phyloP scores from a whole-genome alignment of 345 rosid genomes.

The Euphorbia pulcherrima region DNA sequence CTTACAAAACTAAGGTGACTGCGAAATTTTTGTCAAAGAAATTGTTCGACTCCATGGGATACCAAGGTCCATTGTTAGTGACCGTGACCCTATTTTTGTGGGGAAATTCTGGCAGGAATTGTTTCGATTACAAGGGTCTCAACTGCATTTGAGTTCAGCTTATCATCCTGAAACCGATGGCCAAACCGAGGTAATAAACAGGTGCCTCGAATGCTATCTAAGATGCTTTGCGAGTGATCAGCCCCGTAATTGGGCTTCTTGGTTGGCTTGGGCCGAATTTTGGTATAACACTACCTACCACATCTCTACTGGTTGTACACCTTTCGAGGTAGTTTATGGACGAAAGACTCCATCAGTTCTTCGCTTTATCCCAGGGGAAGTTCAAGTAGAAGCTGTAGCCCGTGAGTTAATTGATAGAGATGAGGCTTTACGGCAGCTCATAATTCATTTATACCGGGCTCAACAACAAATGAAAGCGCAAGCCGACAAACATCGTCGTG shows the following conservation, averaged over 20 bases:
- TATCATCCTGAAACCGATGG: background rate
- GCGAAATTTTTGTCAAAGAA: background rate
- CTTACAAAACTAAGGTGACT: background rate
- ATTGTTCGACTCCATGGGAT: background rate
- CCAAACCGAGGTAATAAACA: background rate
- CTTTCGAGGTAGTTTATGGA: background rate
- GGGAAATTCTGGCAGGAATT: background rate
- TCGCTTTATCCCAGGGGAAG: background rate
- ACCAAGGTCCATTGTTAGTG: background rate
- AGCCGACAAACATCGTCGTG: background rate
- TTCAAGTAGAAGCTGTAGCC: background rate
- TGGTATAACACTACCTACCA: background rate
- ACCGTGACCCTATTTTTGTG: background rate
- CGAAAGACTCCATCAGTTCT: background rate
- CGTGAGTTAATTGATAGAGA: accelerated
- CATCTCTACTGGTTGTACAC: background rate
- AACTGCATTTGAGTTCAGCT: accelerated
- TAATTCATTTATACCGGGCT: background rate
- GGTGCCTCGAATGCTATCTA: background rate
- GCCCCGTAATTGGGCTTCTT: too few relatives aligned
- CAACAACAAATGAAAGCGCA: background rate
- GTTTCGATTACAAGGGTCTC: background rate
- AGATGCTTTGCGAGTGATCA: background rate
- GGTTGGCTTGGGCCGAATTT: background rate
- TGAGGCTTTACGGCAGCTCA: background rate